Conservation (phyloP, 2,329 filamentous ascomycete genomes). For the Magnaporthiopsis incrustans region DNA sequence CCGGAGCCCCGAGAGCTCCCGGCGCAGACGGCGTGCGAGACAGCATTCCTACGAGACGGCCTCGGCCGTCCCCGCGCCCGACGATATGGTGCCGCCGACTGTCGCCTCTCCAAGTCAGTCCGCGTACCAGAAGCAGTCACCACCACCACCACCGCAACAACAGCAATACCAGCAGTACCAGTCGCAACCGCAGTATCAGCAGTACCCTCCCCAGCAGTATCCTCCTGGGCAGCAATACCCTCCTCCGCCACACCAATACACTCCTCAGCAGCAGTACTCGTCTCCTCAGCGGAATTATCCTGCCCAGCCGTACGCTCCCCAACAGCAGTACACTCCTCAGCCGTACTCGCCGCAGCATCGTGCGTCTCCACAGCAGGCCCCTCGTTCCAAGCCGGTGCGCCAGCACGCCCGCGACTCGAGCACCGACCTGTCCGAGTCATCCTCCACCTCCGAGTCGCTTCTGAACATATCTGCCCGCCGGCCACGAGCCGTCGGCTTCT, state of each 20-base stretch:
- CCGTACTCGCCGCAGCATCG: conserved; percentile 3
- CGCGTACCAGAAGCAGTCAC: neutral
- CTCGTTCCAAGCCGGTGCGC: conserved; percentile 11
- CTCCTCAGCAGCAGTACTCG: neutral
- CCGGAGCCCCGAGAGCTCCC: conserved; percentile 47
- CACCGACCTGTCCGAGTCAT: conserved; percentile 17
- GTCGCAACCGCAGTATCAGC: neutral
- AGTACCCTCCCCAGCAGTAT: neutral
- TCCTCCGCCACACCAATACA: neutral
- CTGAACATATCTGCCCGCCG: conserved; percentile 25
- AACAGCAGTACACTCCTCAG: neutral
- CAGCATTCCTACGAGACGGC: conserved; percentile 29
- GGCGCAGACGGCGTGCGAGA: conserved; percentile 37
- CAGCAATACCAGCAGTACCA: conserved; percentile 1
- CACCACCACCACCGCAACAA: neutral
- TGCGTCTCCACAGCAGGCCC: conserved; percentile 7
- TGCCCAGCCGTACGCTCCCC: neutral
- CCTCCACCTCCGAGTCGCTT: conserved; percentile 26
- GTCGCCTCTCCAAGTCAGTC: neutral
- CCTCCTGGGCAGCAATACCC: conserved; percentile 1
- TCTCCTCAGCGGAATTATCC: neutral
- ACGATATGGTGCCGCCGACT: neutral
- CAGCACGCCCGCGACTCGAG: conserved; percentile 19
- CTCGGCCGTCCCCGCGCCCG: neutral
- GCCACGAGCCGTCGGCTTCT: conserved; percentile 21